These are phyloP conservation scores for Eucalyptus erythrocorys DNA, from an alignment of 345 rosid genomes.

Conservation along the genomic window DNA sequence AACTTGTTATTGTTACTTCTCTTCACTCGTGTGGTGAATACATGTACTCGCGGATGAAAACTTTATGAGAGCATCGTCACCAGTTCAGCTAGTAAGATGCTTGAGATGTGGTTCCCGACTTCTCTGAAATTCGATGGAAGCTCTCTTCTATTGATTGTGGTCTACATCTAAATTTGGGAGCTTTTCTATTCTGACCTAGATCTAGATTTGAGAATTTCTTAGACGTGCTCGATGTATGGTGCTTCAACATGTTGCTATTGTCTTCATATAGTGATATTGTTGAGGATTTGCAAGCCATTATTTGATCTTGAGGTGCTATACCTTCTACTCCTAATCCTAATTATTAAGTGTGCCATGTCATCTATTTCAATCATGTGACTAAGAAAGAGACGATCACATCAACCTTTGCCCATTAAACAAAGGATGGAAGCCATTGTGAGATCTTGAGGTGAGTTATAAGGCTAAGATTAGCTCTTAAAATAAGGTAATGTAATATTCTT, in stretches of 20 bases:
- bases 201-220: background rate
- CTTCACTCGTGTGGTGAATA: fast-evolving
- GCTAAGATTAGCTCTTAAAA: background rate
- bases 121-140: background rate
- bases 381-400: background rate
- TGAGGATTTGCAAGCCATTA: background rate
- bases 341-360: background rate
- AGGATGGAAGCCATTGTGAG: background rate
- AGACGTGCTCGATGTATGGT: too few relatives aligned
- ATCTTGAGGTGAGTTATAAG: background rate
- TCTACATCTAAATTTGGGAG: background rate
- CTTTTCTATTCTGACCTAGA: background rate
- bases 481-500: too few relatives aligned
- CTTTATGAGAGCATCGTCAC: background rate
- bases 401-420: background rate
- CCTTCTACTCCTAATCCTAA: too few relatives aligned
- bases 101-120: background rate
- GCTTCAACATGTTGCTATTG: background rate
- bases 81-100: background rate
- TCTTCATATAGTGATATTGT: background rate
- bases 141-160: background rate
- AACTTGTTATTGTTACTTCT: background rate
- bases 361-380: too few relatives aligned
- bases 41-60: background rate
- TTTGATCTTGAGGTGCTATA: too few relatives aligned